Evolutionary conservation across 139 green algal species (phyloP).

Genomic region (Dunaliella primolecta): DNA sequence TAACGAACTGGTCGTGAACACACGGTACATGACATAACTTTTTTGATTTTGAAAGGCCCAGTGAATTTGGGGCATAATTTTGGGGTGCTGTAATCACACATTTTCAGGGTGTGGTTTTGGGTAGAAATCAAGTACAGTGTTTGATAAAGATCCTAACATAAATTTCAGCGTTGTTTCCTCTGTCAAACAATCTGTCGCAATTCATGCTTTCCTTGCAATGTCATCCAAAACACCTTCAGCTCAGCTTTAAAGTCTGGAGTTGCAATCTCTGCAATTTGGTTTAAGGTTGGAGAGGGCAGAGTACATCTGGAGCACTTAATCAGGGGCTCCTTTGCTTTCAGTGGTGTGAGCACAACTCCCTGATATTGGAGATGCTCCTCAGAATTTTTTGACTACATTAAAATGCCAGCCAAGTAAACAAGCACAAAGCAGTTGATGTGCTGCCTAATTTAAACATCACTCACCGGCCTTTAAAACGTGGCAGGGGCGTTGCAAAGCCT

Average conservation of each 20-base stretch:
- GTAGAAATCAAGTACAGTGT: too few species aligned
- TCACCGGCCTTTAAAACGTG: conserved; percentile 46
- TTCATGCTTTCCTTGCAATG: background rate
- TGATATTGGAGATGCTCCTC: background rate
- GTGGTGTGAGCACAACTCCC: background rate
- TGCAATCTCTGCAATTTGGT: too few species aligned
- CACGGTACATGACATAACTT: too few species aligned
- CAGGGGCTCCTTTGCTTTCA: background rate
- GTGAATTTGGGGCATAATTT: too few species aligned
- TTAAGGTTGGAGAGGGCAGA: background rate
- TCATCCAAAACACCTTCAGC: background rate
- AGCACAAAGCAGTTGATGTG: conserved; percentile 17
- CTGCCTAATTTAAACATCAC: conserved; percentile 11
- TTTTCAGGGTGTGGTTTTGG: too few species aligned
- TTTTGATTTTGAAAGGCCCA: too few species aligned
- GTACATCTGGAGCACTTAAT: background rate
- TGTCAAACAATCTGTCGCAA: too few species aligned
- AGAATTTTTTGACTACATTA: background rate
- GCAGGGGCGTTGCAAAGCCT: conserved; percentile 52
- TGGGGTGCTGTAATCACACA: too few species aligned
- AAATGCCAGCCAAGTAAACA: conserved; percentile 38
- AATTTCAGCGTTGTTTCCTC: too few species aligned
- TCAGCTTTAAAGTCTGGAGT: too few species aligned
- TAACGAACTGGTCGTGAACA: too few species aligned
- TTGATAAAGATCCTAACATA: too few species aligned